Conservation (phyloP, 2,329 filamentous ascomycete genomes). For the Paramyrothecium roridum region DNA sequence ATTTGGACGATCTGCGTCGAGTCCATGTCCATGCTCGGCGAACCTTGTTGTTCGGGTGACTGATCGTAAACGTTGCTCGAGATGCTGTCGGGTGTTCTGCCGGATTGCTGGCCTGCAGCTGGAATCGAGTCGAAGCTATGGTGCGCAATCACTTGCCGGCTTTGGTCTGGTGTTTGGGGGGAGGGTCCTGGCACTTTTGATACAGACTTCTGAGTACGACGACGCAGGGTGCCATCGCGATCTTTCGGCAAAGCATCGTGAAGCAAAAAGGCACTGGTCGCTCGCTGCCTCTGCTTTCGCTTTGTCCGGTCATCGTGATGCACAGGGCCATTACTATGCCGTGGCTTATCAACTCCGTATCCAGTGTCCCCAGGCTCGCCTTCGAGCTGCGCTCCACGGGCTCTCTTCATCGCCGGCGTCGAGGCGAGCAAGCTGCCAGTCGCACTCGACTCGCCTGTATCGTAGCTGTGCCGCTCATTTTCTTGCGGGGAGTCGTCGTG, state of each 20-base stretch:
- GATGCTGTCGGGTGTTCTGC: conserved; percentile 16
- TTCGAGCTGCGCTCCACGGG: not conserved
- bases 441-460: conserved; percentile 42
- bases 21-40: conserved; percentile 60
- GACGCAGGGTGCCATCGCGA: conserved; percentile 26
- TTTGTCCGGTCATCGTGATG: conserved; percentile 20
- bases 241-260: conserved; percentile 36
- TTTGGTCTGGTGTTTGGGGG: conserved; percentile 1
- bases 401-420: conserved; percentile 4
- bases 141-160: not conserved
- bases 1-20: conserved; percentile 89
- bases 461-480: conserved; percentile 26
- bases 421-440: conserved; percentile 8
- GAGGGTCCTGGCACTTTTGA: conserved; percentile 11
- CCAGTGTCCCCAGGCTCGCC: conserved; percentile 14
- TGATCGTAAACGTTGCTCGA: conserved; percentile 7
- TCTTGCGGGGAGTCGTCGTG: conserved; percentile 8
- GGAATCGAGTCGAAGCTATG: not conserved
- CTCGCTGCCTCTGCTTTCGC: conserved; percentile 37
- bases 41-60: conserved; percentile 10
- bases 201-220: conserved; percentile 18
- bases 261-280: conserved; percentile 50
- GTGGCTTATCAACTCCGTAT: conserved; percentile 11
- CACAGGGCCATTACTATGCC: conserved; percentile 13
- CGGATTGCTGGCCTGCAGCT: conserved; percentile 1